These are phyloP conservation scores for Exserohilum turcica DNA, from an alignment of 2,329 filamentous ascomycete genomes.

Conservation along the genomic window DNA sequence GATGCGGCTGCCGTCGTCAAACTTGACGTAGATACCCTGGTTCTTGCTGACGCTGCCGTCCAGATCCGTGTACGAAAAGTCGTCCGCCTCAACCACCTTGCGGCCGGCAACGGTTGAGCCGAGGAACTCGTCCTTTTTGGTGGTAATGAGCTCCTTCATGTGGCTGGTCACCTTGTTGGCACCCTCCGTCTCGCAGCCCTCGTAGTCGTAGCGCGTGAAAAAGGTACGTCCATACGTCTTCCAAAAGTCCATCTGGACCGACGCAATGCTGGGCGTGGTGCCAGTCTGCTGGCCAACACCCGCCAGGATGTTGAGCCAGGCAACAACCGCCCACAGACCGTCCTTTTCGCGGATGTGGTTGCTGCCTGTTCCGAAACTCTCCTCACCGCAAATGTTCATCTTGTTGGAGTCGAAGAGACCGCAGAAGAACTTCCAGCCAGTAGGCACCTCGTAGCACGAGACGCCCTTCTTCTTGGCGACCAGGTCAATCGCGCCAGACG, in stretches of 20 bases:
- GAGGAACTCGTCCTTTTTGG: conserved; percentile 72
- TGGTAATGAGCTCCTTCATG: conserved; percentile 76
- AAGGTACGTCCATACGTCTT: conserved; percentile 93
- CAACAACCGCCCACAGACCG: conserved; percentile 94
- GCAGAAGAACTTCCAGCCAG: conserved; percentile 99
- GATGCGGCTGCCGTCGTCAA: conserved; percentile 92
- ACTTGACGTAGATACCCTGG: conserved; percentile 93
- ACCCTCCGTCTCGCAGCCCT: conserved; percentile 88
- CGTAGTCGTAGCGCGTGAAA: conserved; percentile 99
- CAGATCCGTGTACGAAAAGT: conserved; percentile 99
- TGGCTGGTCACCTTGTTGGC: conserved; percentile 88
- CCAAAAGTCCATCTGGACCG: conserved; percentile 99
- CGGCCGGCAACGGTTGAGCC: conserved; percentile 81
- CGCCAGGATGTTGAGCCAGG: conserved; percentile 98
- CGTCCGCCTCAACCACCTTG: conserved; percentile 86
- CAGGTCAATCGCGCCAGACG: conserved; percentile 90
- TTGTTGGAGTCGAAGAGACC: conserved; percentile 97
- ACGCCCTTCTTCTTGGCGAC: conserved; percentile 94
- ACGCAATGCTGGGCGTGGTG: conserved; percentile 86
- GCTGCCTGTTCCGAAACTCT: conserved; percentile 96
- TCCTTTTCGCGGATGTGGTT: conserved; percentile 99
- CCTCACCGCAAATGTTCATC: conserved; percentile 99
- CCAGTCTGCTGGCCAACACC: conserved; percentile 82
- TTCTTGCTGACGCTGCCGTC: conserved; percentile 94
- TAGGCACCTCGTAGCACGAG: conserved; percentile 93